Conservation (phyloP, 345 rosid species). For the Aethionema arabicum region DNA sequence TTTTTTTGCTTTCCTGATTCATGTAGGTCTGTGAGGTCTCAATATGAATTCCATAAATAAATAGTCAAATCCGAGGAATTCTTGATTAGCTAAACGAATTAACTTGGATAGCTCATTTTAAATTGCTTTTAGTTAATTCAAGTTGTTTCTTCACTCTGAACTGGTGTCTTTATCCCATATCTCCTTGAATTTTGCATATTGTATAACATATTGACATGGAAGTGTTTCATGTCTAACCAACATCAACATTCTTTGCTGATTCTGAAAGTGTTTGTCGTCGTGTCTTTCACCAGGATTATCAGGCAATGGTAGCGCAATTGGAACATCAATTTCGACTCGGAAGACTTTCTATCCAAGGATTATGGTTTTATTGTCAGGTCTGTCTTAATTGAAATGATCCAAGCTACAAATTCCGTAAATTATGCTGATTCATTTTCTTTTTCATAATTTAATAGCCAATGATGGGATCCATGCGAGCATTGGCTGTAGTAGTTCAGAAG, state of each 20-base stretch:
- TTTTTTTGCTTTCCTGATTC: constrained; percentile 8
- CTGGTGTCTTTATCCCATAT: constrained; percentile 10
- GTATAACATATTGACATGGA: neutral
- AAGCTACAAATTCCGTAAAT: constrained; percentile 7
- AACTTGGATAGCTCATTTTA: constrained; percentile 3
- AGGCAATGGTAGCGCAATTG: constrained; percentile 94
- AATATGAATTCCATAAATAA: neutral
- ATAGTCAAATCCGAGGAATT: constrained; percentile 14
- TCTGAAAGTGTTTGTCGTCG: constrained; percentile 7
- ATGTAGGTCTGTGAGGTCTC: constrained; percentile 11
- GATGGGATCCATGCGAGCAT: constrained; percentile 90
- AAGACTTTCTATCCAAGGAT: constrained; percentile 93
- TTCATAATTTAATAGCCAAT: constrained; percentile 58
- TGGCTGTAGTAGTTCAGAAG: constrained; percentile 74
- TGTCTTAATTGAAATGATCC: constrained; percentile 24
- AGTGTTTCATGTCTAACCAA: constrained; percentile 14
- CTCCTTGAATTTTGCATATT: constrained; percentile 10
- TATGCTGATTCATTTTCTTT: constrained; percentile 30
- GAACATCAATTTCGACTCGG: constrained; percentile 98
- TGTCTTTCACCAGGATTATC: constrained; percentile 64
- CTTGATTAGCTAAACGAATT: constrained; percentile 5
- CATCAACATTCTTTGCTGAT: constrained; percentile 14
- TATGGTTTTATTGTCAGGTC: constrained; percentile 99
- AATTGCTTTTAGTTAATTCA: neutral
- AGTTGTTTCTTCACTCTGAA: constrained; percentile 16